These are phyloP conservation scores for Termitomyces sp. DNA, from an alignment of 768 basidiomycete species.

Conservation along the genomic window DNA sequence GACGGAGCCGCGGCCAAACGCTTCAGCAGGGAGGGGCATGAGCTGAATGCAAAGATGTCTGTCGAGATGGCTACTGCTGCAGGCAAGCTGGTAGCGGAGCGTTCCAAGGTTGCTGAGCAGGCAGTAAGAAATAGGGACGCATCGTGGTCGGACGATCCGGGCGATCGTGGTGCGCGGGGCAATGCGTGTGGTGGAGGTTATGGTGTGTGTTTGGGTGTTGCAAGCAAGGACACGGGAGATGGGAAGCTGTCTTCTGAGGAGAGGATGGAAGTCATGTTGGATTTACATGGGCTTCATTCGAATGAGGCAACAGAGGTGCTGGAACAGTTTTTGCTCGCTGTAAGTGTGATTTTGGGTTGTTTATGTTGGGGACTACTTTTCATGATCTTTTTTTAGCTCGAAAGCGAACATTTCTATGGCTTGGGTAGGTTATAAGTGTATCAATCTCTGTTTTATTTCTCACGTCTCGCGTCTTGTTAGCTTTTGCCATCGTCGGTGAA, in stretches of 20 bases:
- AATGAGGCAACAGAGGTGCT: conserved; percentile 90
- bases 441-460: neutral
- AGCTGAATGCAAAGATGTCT: conserved; percentile 88
- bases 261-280: conserved; percentile 82
- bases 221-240: conserved; percentile 52
- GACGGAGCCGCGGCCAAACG: conserved; percentile 95
- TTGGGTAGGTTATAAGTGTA: conserved; percentile 51
- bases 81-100: conserved; percentile 77
- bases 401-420: conserved; percentile 85
- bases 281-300: conserved; percentile 91
- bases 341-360: conserved; percentile 39
- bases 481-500: conserved; percentile 90
- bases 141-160: conserved; percentile 79
- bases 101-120: conserved; percentile 70
- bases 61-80: conserved; percentile 85
- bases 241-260: conserved; percentile 73
- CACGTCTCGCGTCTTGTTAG: conserved; percentile 30
- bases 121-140: conserved; percentile 70
- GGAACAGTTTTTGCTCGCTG: conserved; percentile 84
- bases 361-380: neutral
- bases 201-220: conserved; percentile 87
- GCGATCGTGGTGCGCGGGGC: conserved; percentile 73
- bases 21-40: conserved; percentile 91
- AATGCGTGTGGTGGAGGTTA: conserved; percentile 75
- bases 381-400: conserved; percentile 48